These are phyloP conservation scores for Phoenix dactylifera DNA, from an alignment of 176 grass and related monocot genomes.

Conservation along the genomic window DNA sequence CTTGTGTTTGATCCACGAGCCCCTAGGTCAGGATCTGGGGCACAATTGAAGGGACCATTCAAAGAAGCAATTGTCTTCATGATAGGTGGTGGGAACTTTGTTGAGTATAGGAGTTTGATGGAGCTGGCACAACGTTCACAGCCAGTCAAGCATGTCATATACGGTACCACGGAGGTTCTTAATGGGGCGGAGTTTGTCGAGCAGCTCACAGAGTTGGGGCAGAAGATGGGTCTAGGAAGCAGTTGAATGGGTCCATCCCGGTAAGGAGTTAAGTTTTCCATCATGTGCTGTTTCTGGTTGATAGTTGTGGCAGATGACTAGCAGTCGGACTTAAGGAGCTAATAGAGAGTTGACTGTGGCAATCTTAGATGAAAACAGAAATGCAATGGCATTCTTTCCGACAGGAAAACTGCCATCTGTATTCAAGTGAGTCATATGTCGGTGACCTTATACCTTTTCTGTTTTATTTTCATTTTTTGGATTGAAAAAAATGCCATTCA, in stretches of 20 bases:
- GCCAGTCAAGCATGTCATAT: constrained; percentile 80
- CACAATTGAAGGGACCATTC: constrained; percentile 82
- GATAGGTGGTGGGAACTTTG: constrained; percentile 97
- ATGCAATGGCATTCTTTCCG: not conserved
- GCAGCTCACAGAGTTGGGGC: constrained; percentile 74
- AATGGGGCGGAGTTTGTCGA: constrained; percentile 80
- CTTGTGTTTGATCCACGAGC: constrained; percentile 78
- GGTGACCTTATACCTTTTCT: constrained; percentile 1
- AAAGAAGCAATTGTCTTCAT: constrained; percentile 99
- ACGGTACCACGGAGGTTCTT: constrained; percentile 83
- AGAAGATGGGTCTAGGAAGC: constrained; percentile 73
- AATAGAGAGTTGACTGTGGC: not conserved
- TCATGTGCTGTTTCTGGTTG: not conserved
- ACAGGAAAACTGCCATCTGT: not conserved
- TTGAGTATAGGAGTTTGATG: constrained; percentile 90
- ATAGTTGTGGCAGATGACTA: not conserved
- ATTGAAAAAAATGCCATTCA: too few species aligned
- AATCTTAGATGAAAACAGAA: not conserved
- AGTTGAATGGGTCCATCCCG: constrained; percentile 34
- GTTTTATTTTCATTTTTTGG: too few species aligned
- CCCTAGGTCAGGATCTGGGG: constrained; percentile 62
- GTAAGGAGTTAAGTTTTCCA: constrained; percentile 7
- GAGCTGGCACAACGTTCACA: constrained; percentile 73
- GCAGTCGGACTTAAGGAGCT: not conserved
- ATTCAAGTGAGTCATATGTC: not conserved